A percentile compares a stretch with the other conserved stretches of the same genome.
Conservation (phyloP, 495 filamentous ascomycete genomes). For the Aspergillus avenaceus region DNA sequence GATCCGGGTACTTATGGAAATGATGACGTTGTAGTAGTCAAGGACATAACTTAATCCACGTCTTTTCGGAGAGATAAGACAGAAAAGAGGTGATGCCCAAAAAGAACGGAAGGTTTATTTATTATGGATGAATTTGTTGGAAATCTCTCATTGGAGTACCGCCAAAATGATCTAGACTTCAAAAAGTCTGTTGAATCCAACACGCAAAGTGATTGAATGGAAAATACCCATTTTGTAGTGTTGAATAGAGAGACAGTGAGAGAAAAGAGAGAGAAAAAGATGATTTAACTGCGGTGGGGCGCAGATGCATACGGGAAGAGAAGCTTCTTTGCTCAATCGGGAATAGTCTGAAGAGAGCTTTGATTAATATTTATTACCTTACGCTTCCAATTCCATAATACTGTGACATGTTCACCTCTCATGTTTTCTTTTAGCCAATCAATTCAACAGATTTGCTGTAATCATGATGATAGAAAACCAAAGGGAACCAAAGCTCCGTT, state of each 20-base stretch:
- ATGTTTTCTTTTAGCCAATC: too few species aligned
- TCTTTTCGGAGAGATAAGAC: background rate
- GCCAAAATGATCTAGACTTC: too few species aligned
- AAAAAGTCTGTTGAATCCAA: background rate
- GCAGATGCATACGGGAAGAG: background rate
- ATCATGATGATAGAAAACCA: too few species aligned
- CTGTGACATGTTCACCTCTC: too few species aligned
- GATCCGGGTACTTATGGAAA: background rate
- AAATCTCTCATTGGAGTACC: background rate
- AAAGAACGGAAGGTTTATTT: background rate
- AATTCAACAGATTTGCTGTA: too few species aligned
- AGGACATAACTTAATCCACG: too few species aligned
- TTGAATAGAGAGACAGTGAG: background rate
- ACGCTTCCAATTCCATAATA: background rate
- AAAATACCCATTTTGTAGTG: too few species aligned
- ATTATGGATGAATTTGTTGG: background rate
- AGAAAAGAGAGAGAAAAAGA: background rate
- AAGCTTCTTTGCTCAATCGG: background rate
- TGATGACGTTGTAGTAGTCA: constrained; percentile 4
- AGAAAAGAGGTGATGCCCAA: background rate
- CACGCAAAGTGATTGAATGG: background rate
- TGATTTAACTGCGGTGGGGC: background rate
- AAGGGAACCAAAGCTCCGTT: too few species aligned
- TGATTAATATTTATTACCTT: too few species aligned
- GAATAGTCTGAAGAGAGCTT: background rate